These are phyloP conservation scores for Aphanomyces astaci DNA, from an alignment of 352 stramenopile species.

Conservation along the genomic window DNA sequence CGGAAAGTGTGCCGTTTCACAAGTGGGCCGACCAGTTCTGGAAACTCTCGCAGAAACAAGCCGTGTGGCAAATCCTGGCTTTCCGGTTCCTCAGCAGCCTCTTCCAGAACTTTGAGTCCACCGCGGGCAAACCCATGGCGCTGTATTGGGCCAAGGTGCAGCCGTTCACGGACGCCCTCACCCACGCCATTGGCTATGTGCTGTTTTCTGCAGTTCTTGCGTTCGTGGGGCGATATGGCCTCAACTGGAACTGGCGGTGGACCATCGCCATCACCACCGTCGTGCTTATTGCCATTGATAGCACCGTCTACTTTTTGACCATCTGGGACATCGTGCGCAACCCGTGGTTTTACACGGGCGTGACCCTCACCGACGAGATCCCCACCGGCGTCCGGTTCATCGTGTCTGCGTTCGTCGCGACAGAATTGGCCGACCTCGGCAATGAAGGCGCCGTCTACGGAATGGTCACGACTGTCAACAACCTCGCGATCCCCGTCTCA, in stretches of 20 bases:
- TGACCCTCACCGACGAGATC: conserved; percentile 44
- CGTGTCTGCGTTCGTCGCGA: conserved; percentile 61
- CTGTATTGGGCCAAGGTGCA: conserved; percentile 46
- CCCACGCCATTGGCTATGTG: conserved; percentile 43
- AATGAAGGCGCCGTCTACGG: conserved; percentile 72
- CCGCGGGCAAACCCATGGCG: conserved; percentile 38
- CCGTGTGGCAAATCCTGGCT: conserved; percentile 64
- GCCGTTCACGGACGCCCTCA: conserved; percentile 41
- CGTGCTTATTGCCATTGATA: not conserved
- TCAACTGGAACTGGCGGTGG: conserved; percentile 19
- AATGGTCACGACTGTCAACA: conserved; percentile 67
- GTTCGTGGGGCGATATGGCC: not conserved
- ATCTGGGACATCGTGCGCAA: conserved; percentile 48
- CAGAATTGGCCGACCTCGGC: conserved; percentile 64
- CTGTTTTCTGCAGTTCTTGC: conserved; percentile 35
- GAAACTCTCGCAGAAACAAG: conserved; percentile 47
- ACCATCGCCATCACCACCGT: conserved; percentile 44
- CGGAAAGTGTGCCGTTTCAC: conserved; percentile 2
- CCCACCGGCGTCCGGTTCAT: conserved; percentile 64
- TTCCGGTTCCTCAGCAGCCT: conserved; percentile 57
- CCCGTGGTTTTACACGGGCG: conserved; percentile 55
- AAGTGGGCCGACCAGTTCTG: conserved; percentile 37
- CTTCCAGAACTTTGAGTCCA: conserved; percentile 33
- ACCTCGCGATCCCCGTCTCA: conserved; percentile 56
- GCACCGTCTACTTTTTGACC: conserved; percentile 30